These are phyloP conservation scores for Immersiella caudata DNA, from an alignment of 495 filamentous ascomycete species.

Conservation along the genomic window DNA sequence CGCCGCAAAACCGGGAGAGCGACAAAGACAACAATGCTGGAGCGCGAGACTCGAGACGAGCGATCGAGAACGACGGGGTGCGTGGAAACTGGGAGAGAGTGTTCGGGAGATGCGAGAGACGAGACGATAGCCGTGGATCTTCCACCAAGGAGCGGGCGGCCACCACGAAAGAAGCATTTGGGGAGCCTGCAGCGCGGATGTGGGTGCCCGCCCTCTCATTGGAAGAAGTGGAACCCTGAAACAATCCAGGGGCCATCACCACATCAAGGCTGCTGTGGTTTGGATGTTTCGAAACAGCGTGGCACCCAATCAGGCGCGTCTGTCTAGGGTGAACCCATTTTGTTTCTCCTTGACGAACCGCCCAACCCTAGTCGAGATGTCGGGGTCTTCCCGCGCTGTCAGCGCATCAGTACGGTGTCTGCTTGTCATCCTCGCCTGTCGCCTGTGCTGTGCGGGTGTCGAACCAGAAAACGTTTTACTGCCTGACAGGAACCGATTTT, in stretches of 20 bases:
- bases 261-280: slow-evolving; percentile 24
- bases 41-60: slow-evolving; percentile 34
- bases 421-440: background rate
- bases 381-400: background rate
- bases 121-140: slow-evolving; percentile 2
- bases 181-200: slow-evolving; percentile 17
- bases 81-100: background rate
- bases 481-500: background rate
- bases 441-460: no score
- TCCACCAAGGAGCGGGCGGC: slow-evolving; percentile 2
- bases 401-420: background rate
- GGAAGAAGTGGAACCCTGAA: slow-evolving; percentile 32
- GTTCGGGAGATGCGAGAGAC: background rate
- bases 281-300: slow-evolving; percentile 38
- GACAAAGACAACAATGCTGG: slow-evolving; percentile 43
- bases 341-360: slow-evolving; percentile 19
- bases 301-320: slow-evolving; percentile 32
- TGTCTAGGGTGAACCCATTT: slow-evolving; percentile 23
- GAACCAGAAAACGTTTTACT: background rate
- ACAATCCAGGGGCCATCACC: slow-evolving; percentile 30
- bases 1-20: slow-evolving; percentile 43
- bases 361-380: slow-evolving; percentile 6
- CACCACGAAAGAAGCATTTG: background rate
- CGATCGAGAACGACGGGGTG: slow-evolving; percentile 42
- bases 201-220: slow-evolving; percentile 15